Evolutionary conservation across 805 yeast genomes (phyloP), one percentile per base, ranked within the genome.

Genomic region (Lachancea kluyveri): DNA sequence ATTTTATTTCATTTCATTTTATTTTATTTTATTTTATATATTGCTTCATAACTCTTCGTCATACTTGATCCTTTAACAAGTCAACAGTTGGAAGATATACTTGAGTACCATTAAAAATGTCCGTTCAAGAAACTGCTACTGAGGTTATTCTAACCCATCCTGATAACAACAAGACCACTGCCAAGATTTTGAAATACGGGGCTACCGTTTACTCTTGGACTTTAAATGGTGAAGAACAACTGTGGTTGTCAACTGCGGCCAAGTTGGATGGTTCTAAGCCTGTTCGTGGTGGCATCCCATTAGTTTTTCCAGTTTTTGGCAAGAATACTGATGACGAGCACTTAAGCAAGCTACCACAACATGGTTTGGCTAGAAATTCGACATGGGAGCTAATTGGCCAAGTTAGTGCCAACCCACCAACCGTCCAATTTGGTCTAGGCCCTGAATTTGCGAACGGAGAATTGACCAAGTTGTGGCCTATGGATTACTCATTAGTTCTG

Each of bases 231-330:
- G 57, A 65, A 31, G 96, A 92, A 57, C 88, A 84, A 60, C 67
- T 92, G 36, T 92, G 95, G 94, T 63, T 80, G 18, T 72, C 80
- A 6, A 56, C 65, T 8, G 90, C 73, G 22, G 95, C 97, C 28
- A 76, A 77, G 48, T 62, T 90, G 39, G 97, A 92, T 52, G 97
- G 97, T 8, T 63, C 90, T 26, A 83, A 81, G 52, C 94, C 98
- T 2, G 96, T 92, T 12, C 74, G 98, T 57, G 98, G 98, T 43
- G 98, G 98, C 31, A 84, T 92, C 32, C 98, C 98, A 8, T 65
- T 92, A 15, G 97, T 90, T 6, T 92, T 92, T 70, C 98, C 98
- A 2, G 84, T 80, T 2, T 83, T 83, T 50, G 97, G 98, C 38
- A 87, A 76, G 44, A 58, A 77, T 42, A 65, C 68, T 19, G 67